Conservation (phyloP, 352 stramenopile species). For the Globisporangium takayamanum region DNA sequence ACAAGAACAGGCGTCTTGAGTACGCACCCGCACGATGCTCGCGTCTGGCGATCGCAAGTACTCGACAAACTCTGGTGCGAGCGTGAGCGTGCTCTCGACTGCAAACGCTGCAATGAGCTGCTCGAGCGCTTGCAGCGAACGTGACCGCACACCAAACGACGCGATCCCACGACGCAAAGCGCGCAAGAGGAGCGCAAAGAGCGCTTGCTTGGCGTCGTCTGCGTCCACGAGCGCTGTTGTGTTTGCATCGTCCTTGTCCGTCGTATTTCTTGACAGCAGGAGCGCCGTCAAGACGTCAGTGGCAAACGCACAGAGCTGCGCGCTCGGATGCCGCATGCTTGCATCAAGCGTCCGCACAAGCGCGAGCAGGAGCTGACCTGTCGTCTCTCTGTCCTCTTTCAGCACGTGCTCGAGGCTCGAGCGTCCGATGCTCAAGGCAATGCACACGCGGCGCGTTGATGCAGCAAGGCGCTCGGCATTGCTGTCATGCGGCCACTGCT, state of each 20-base stretch:
- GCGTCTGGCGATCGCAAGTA: not conserved
- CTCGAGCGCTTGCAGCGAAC: constrained; percentile 8
- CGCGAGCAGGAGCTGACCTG: constrained; percentile 3
- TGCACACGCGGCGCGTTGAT: constrained; percentile 29
- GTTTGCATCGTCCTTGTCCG: not conserved
- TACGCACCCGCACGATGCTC: constrained; percentile 1
- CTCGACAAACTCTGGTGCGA: not conserved
- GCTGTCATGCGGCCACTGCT: not conserved
- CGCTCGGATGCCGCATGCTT: not conserved
- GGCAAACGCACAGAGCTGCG: not conserved
- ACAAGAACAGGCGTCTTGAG: not conserved
- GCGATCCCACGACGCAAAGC: not conserved
- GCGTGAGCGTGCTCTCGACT: constrained; percentile 7
- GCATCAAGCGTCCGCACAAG: constrained; percentile 2
- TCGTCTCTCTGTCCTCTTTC: constrained; percentile 17
- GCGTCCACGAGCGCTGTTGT: not conserved
- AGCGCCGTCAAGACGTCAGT: not conserved
- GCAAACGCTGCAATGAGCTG: constrained; percentile 30
- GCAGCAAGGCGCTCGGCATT: constrained; percentile 16
- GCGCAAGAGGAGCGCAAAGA: constrained; percentile 27
- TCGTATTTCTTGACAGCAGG: not conserved
- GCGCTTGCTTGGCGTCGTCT: not conserved
- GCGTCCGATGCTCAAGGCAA: constrained; percentile 25
- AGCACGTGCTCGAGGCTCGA: not conserved
- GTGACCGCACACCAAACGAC: not conserved